Evolutionary conservation across 768 basidiomycete species (phyloP).

Genomic region (Boletus pseudopeckii): DNA sequence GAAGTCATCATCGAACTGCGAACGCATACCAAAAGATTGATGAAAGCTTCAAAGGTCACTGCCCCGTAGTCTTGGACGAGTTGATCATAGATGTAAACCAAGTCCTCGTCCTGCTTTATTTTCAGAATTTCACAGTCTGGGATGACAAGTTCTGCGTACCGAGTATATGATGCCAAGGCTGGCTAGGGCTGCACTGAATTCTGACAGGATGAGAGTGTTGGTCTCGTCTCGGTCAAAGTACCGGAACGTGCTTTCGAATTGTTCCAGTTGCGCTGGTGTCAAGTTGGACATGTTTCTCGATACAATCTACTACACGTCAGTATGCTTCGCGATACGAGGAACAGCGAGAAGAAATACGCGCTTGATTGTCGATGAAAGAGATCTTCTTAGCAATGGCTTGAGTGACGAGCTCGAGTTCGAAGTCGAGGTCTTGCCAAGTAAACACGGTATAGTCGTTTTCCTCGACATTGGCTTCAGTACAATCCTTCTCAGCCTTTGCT

Average conservation of each 20-base stretch:
- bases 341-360: conserved; percentile 21
- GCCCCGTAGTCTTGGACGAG: conserved; percentile 79
- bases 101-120: conserved; percentile 70
- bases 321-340: not conserved
- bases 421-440: conserved; percentile 83
- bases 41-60: conserved; percentile 90
- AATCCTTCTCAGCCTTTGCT: conserved; percentile 66
- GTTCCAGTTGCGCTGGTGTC: conserved; percentile 92
- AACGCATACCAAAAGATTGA: conserved; percentile 76
- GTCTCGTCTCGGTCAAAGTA: conserved; percentile 95
- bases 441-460: conserved; percentile 96
- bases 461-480: conserved; percentile 85
- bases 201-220: conserved; percentile 79
- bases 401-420: conserved; percentile 80
- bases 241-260: conserved; percentile 95
- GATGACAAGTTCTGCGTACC: conserved; percentile 35
- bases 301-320: conserved; percentile 61
- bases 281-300: conserved; percentile 92
- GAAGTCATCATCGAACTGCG: not conserved
- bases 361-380: conserved; percentile 97
- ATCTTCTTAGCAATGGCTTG: conserved; percentile 85
- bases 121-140: not conserved
- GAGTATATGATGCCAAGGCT: conserved; percentile 93
- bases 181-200: conserved; percentile 92
- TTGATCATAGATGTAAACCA: conserved; percentile 79